Base-by-base conservation (phyloP, 768 basidiomycete species). In the Boletus rufocinnamomeus region DNA sequence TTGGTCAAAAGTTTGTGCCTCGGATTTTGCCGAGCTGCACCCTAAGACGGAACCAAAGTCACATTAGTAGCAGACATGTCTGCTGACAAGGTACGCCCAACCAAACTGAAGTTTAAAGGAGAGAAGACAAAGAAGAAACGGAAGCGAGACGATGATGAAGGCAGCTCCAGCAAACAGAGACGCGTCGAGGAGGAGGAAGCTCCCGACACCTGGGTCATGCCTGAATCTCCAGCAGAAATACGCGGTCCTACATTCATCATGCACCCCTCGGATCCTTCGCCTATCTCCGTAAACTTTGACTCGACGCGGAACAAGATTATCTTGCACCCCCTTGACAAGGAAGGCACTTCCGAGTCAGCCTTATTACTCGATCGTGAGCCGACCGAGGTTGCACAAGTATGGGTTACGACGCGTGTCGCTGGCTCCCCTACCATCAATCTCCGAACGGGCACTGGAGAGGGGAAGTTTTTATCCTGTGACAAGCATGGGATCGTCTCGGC, bases 401-500 rank as follows among this genome's bases (percentile, higher is more conserved):
- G 93, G 93, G 94, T 96, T 16, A 84, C 82, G 25, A 95, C 93
- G 30, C 86, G 91, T 48, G 82, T 95, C 23, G 89, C 92, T 41
- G 93, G 93, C 35, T 85, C 93, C 21, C 72, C 84, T 6, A 92
- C 91, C 13, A 82, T 96, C 69, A 96, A 95, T 70, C 75, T 96
- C 58, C 86, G 94, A 23, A 91, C 91, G 35, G 91, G 91, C 2
- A 84, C 84, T n/a, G 90, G 90, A 25, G 91, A 90, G 70, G 92
- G 92, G 11, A 94, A 94, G 74, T 97, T 95, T 71, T 76, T 97
- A 48, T 93, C 91, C 9, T 91, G 89, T 74, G 92, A 95, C 76
- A 81, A 86, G 60, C 86, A 92, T 66, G 94, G 94, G 8, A 77
- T 93, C 21, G 88, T 96, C 16, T 84, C 87, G 62, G 87, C 90